Conservation (phyloP, 192 early-diverging fungal species). For the Coemansia sp. region DNA sequence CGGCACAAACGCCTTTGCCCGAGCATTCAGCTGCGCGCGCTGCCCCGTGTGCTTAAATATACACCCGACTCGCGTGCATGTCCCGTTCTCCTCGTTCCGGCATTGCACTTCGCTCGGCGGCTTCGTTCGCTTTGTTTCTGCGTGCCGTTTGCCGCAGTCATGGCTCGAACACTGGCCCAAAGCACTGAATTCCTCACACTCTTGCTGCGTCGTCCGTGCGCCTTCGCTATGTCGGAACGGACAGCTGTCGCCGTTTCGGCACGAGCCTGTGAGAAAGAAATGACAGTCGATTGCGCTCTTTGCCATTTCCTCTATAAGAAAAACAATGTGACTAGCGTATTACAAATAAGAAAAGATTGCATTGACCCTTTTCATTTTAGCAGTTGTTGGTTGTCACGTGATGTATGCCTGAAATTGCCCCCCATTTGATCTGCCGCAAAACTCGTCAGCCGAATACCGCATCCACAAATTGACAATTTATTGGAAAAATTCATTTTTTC, state of each 20-base stretch:
- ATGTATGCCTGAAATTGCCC: constrained; percentile 1
- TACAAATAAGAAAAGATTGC: background rate
- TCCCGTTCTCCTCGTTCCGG: constrained; percentile 42
- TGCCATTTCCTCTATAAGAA: constrained; percentile 2
- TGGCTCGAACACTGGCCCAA: constrained; percentile 28
- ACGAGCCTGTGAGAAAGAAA: constrained; percentile 38
- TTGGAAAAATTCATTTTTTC: background rate
- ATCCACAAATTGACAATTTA: background rate
- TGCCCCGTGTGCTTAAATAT: constrained; percentile 31
- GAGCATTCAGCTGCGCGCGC: constrained; percentile 10
- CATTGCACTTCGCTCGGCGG: constrained; percentile 36
- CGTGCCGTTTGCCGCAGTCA: constrained; percentile 45
- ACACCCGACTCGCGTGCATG: constrained; percentile 35
- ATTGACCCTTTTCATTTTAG: background rate
- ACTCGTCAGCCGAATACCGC: background rate
- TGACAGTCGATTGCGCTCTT: constrained; percentile 37
- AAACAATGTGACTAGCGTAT: background rate
- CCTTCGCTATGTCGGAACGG: constrained; percentile 42
- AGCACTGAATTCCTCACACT: constrained; percentile 24
- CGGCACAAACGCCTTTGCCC: constrained; percentile 46
- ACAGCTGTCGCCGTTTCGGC: constrained; percentile 41
- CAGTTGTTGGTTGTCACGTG: constrained; percentile 1
- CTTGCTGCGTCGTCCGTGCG: constrained; percentile 22
- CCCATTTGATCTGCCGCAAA: background rate
- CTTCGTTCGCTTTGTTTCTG: constrained; percentile 12